These are phyloP conservation scores for Hura crepitans DNA, from an alignment of 441 rosid genomes.

Conservation along the genomic window DNA sequence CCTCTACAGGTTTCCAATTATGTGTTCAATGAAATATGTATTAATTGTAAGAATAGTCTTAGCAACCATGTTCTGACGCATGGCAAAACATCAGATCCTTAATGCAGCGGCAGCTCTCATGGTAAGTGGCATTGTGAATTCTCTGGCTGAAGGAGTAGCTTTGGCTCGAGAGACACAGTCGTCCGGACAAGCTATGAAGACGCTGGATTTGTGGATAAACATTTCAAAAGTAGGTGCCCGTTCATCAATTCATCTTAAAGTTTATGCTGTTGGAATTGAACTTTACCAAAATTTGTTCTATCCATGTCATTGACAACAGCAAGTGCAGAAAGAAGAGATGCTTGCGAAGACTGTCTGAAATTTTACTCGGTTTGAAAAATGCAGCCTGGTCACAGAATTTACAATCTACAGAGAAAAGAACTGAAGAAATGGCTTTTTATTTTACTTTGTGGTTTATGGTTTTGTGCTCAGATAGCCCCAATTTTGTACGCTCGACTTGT, in stretches of 20 bases:
- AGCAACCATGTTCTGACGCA: constrained; percentile 11
- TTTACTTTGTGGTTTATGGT: neutral
- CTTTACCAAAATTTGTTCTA: neutral
- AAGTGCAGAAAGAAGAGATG: constrained; percentile 20
- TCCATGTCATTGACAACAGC: constrained; percentile 6
- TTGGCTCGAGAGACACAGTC: constrained; percentile 69
- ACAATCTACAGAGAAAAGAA: neutral
- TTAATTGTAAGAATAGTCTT: neutral
- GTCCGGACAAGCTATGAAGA: constrained; percentile 68
- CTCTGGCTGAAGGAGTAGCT: constrained; percentile 63
- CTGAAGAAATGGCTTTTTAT: neutral
- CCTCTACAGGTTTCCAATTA: neutral
- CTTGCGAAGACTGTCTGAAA: neutral
- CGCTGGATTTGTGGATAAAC: constrained; percentile 61
- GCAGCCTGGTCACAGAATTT: neutral
- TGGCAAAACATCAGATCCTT: constrained; percentile 48
- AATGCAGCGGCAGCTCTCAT: constrained; percentile 90
- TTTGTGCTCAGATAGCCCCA: neutral
- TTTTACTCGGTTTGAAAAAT: neutral
- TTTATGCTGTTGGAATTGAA: constrained; percentile 1
- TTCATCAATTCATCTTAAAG: neutral
- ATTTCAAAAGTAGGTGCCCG: constrained; percentile 44
- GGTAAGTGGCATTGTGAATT: constrained; percentile 51
- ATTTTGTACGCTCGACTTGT: constrained; percentile 1
- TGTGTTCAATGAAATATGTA: neutral